Evolutionary conservation across 108 stramenopile genomes (phyloP), one percentile per base, ranked within the genome.

Genomic region (Aurantiochytrium sp.): DNA sequence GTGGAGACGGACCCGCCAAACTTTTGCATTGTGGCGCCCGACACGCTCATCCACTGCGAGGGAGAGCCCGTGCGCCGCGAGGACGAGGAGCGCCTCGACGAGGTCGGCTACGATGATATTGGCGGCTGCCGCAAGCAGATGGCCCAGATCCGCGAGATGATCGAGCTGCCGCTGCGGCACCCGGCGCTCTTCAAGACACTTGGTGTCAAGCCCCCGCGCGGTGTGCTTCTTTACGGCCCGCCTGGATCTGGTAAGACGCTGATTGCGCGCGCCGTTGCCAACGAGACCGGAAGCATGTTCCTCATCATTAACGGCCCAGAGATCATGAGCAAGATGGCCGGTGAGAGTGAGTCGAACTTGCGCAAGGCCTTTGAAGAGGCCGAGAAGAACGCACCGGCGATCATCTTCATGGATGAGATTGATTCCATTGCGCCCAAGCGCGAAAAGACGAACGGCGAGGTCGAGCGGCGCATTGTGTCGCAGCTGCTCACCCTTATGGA

Each of bases 241-340:
- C 99, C 99, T 12, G 99, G 99, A 14, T 93, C 92, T 23, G 99
- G 99, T 73, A 99, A 99, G 95, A 99, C 99, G 4, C 93, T 99
- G 47, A 99, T 99, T 90, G 99, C 99, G 10, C 95, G 97, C 35
- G 99, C 99, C 58, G 98, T 99, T 47, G 99, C 99, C 57, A 99
- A 99, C 91, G 99, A 99, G 90, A 99, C 99, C 6, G 99, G 99
- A 43, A 98, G 98, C 35, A 98, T 99, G 93, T 99, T 99, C 94
- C 98, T 99, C 94, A 93, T 99, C 59, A 99, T 99, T 96, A 99
- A 99, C 92, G 99, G 99, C 6, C 99, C 99, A 12, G 99, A 99
- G 91, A 99, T 99, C 95, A 99, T 99, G 99, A 96, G 95, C 91
- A 99, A 99, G 93, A 99, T 99, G 99, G 98, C 99, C 14, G 99